Base-by-base conservation (phyloP, 441 rosid genomes). In the Pelargonium exstipulatum region DNA sequence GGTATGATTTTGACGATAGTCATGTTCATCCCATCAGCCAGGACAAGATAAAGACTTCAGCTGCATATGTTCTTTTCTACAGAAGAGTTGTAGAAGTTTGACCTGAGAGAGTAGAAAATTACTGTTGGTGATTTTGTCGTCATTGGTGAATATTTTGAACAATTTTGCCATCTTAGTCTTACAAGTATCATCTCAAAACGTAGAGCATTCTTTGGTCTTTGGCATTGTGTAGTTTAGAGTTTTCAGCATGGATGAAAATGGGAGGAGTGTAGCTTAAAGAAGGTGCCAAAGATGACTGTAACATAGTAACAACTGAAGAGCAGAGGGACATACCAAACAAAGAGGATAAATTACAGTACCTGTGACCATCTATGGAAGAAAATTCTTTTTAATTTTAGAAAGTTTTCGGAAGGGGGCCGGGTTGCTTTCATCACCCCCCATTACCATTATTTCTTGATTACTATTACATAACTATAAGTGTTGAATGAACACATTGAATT, bases 1-100 rank as follows among this genome's bases (percentile, higher is more conserved):
- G 99, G 99, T 90, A 85, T 40, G 95, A 92, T 75, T 95, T 92
- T 35, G 98, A 92, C 60, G 99, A 95, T 79, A 88, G 94, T 78
- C 88, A 79, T 57, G 99, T 95, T 71, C 67, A 68, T 76, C 85
- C 87, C 20, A 84, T 92, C 69, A 65, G 86, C 79, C 84, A 75
- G 80, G 96, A 95, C 74, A 95, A 87, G 82, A 89, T 92, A 75
- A 95, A 89, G 83, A 85, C 94, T 66, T 87, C 96, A 0, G 97
- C 99, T 69, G 99, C 98, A 26, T 95, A 92, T 76, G 97, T 92
- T 81, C 89, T 95, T 61, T 95, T 92, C 84, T 89, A 90, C 84
- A 85, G 90, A 89, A 95, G 98, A 80, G 85, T 89, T 60, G 77
- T 78, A 17, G 92, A 83, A 67, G 79, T 32, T 64, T 82, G 76